Base-by-base conservation (phyloP, 768 basidiomycete species). In the Termitomyces sp. region DNA sequence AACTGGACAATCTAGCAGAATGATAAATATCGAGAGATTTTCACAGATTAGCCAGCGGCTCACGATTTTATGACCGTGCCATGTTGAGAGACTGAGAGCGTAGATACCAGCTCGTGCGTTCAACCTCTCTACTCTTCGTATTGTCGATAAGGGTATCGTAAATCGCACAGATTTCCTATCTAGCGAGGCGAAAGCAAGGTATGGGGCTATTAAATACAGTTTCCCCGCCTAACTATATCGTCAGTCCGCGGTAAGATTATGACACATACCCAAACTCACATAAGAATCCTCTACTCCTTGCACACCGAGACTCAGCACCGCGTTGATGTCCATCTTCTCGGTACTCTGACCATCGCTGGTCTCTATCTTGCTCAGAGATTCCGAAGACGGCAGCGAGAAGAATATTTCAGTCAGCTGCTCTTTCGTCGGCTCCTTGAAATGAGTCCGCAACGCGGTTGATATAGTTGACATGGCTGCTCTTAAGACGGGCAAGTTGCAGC, bases 21-120 rank as follows among this genome's bases (percentile, higher is more conserved):
- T 9, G 61, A 34, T 44, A 24, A 50, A 16, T 36, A 58, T 61
- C 20, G 27, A 39, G 39, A 33, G 41, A 2, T 49, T 33, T 12
- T 18, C 37, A 39, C 34, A 37, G 7, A 15, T 24, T 12, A 39
- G 54, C 20, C n/a, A 30, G 49, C 12, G 18, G 78, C 86, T 64
- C 66, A 96, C 95, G 65, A 98, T 90, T 76, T 96, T 90, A 77
- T 91, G 84, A 37, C 92, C 88, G 70, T 98, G 94, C 92, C 95
- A 98, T 54, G 91, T 85, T n/a, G 87, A 82, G 20, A 98, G 76
- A 66, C 93, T 95, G 33, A 99, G 81, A n/a, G 96, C 95, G 70
- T 98, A 98, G 39, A 97, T 89, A 6, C 97, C 97, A 31, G 94
- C 91, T 15, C 94, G 85, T 12, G 94, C 89, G 70, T 96, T 97